Evolutionary conservation across 345 rosid species (phyloP).

Genomic region (Lepidium sativum): DNA sequence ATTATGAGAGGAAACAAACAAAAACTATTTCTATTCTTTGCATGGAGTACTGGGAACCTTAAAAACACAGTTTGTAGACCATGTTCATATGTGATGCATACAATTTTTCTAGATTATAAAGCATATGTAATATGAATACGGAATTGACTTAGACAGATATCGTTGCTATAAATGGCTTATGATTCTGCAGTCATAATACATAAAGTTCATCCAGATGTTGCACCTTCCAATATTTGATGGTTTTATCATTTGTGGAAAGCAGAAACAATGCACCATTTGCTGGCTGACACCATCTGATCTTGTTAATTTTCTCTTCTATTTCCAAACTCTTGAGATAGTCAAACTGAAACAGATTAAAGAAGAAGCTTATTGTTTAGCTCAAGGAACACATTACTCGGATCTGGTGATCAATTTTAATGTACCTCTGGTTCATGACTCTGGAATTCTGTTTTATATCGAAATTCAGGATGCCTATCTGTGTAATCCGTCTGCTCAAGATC

Average conservation of each 20-base stretch:
- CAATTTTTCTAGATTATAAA: background rate
- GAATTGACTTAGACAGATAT: background rate
- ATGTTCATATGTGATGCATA: background rate
- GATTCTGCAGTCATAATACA: background rate
- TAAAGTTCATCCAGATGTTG: background rate
- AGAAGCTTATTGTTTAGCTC: background rate
- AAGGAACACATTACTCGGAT: background rate
- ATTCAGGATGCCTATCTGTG: conserved; percentile 86
- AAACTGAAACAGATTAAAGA: conserved; percentile 47
- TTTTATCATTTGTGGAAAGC: conserved; percentile 95
- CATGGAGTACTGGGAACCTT: background rate
- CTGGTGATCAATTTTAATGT: background rate
- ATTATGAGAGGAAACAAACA: background rate
- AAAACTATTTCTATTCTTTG: background rate
- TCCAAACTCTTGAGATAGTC: conserved; percentile 99
- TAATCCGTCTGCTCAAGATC: conserved; percentile 71
- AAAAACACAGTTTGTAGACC: background rate
- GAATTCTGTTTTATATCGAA: conserved; percentile 97
- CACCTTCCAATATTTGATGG: conserved; percentile 99
- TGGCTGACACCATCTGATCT: conserved; percentile 97
- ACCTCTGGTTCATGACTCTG: conserved; percentile 99
- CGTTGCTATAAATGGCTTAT: background rate
- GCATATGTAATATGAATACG: background rate
- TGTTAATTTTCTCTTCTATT: conserved; percentile 99
- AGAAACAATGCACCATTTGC: conserved; percentile 90